A percentile compares a stretch with the other conserved stretches of the same genome.
Evolutionary conservation across 306 rosid genomes (phyloP).

Genomic region (Medicago ruthenica): DNA sequence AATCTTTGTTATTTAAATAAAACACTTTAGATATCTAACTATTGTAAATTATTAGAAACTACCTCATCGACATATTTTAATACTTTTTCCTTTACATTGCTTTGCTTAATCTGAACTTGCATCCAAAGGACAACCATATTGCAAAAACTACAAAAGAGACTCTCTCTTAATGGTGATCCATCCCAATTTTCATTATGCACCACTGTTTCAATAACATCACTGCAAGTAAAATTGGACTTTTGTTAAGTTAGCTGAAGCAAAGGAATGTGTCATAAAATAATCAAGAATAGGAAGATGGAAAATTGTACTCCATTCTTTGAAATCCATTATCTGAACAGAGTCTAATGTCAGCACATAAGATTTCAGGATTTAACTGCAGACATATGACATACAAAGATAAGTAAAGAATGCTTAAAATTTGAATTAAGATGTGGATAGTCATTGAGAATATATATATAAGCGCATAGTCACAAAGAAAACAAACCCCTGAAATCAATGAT

Average conservation of each 20-base stretch:
- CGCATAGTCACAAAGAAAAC: conserved; percentile 38
- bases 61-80: conserved; percentile 69
- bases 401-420: conserved; percentile 32
- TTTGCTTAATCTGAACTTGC: conserved; percentile 72
- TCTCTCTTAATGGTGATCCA: conserved; percentile 46
- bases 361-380: conserved; percentile 64
- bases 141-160: conserved; percentile 62
- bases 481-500: conserved; percentile 63
- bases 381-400: conserved; percentile 30
- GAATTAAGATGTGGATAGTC: conserved; percentile 18
- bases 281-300: conserved; percentile 36
- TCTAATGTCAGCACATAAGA: conserved; percentile 61
- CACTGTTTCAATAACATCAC: conserved; percentile 62
- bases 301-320: conserved; percentile 47
- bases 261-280: conserved; percentile 8
- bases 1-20: not conserved
- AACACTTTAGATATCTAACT: not conserved
- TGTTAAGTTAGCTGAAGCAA: conserved; percentile 32
- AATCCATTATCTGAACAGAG: conserved; percentile 53
- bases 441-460: not conserved
- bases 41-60: conserved; percentile 19
- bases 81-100: conserved; percentile 58
- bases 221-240: conserved; percentile 48
- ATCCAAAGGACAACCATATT: conserved; percentile 74
- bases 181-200: conserved; percentile 48